These are phyloP conservation scores for Zelonia costaricensis DNA, from an alignment of 208 protist species.

Conservation along the genomic window DNA sequence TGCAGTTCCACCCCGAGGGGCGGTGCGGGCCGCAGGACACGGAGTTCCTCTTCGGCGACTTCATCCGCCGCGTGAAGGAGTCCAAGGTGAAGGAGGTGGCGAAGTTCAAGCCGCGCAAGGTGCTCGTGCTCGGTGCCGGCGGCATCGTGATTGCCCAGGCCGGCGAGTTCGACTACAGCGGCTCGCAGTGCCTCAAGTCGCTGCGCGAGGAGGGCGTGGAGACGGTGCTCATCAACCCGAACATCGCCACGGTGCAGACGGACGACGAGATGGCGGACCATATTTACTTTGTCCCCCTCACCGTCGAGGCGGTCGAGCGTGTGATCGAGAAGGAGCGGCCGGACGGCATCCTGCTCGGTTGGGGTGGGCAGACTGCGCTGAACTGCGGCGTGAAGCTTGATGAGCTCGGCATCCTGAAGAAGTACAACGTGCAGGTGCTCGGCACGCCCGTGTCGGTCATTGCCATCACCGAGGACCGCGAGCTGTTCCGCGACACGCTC, in stretches of 20 bases:
- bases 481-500: slow-evolving; percentile 97
- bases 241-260: slow-evolving; percentile 99
- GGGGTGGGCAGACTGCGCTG: slow-evolving; percentile 98
- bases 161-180: slow-evolving; percentile 99
- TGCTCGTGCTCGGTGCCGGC: slow-evolving; percentile 95
- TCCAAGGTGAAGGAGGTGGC: slow-evolving; percentile 71
- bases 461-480: slow-evolving; percentile 96
- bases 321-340: slow-evolving; percentile 96
- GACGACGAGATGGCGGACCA: slow-evolving; percentile 96
- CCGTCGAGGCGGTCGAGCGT: slow-evolving; percentile 91
- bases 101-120: slow-evolving; percentile 87
- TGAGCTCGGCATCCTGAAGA: slow-evolving; percentile 87
- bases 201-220: slow-evolving; percentile 97
- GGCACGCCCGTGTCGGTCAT: slow-evolving; percentile 96
- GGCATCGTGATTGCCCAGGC: slow-evolving; percentile 98
- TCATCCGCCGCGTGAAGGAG: slow-evolving; percentile 84
- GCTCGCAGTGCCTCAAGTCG: slow-evolving; percentile 98
- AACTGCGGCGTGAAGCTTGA: slow-evolving; percentile 98
- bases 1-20: slow-evolving; percentile 99
- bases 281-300: slow-evolving; percentile 98
- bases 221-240: slow-evolving; percentile 99
- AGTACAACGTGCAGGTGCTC: slow-evolving; percentile 96
- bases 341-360: slow-evolving; percentile 96
- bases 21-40: slow-evolving; percentile 97
- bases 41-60: slow-evolving; percentile 98